Base-by-base conservation (phyloP, 176 grass and related monocot species). In the Elymus sibiricus region DNA sequence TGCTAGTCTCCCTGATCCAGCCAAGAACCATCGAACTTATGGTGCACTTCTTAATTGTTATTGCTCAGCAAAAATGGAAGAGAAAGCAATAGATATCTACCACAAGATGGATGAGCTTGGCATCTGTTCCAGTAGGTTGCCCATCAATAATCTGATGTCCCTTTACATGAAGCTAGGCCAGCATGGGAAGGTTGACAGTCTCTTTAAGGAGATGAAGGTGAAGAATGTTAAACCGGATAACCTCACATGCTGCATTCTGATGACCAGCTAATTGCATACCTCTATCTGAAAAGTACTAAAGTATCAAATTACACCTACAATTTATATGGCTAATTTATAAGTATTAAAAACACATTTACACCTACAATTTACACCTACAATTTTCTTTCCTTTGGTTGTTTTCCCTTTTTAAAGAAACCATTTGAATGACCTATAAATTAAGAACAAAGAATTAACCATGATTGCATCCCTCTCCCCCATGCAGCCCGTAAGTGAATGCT, bases 121-220 rank as follows among this genome's bases (percentile, higher is more conserved):
- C 26, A 53, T 93, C 44, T 26, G 44, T 3, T 64, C 77, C 5
- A 11, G 17, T 55, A 29, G 24, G 21, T 78, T 93, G 4, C 35
- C 84, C 34, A 79, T 83, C 74, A 86, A 85, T 76, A 95, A 95
- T 83, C 47, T 93, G 79, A 91, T 95, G 89, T 61, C 78, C 21
- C 94, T 95, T 62, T 90, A 87, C 55, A 42, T 83, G 84, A 91
- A 87, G 43, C 51, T 90, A 66, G 77, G 79, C 34, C 91, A 83
- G 31, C 87, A 90, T 59, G 51, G 75, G 35, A 91, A 95, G 61
- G 84, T 86, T 64, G 35, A 60, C 11, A 49, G 4, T 26, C 62
- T 90, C n/a, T 90, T 88, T 70, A 65, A 87, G 72, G 84, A 87
- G 74, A 91, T 95, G 94, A 95, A 93, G 83, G 62, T 5, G 27